These are phyloP conservation scores for Neonectria coccinea DNA, from an alignment of 2,329 filamentous ascomycete genomes.

Conservation along the genomic window DNA sequence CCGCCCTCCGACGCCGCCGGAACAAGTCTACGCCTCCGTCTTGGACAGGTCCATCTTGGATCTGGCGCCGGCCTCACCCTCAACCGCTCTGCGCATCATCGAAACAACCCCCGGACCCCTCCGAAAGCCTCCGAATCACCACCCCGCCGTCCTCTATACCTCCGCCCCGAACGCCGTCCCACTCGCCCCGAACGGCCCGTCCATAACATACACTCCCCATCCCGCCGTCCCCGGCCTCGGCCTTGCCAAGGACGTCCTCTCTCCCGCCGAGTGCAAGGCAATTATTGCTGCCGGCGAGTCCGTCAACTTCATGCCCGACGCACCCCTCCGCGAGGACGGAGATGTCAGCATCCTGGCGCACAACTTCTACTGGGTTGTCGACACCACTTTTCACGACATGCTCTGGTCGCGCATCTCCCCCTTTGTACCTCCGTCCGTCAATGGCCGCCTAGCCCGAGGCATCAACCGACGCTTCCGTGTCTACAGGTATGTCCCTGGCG, in stretches of 20 bases:
- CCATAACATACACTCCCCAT: slow-evolving; percentile 68
- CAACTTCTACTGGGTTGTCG: slow-evolving; percentile 80
- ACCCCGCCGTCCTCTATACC: slow-evolving; percentile 74
- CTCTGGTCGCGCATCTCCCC: slow-evolving; percentile 71
- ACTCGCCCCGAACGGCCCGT: slow-evolving; percentile 57
- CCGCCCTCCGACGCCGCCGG: slow-evolving; percentile 55
- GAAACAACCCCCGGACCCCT: slow-evolving; percentile 70
- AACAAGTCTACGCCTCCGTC: slow-evolving; percentile 67
- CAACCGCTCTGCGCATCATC: slow-evolving; percentile 65
- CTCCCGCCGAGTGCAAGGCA: slow-evolving; percentile 70
- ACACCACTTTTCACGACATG: slow-evolving; percentile 70
- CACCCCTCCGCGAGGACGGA: slow-evolving; percentile 73
- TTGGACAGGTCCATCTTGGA: slow-evolving; percentile 67
- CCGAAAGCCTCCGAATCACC: slow-evolving; percentile 76
- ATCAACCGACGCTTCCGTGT: slow-evolving; percentile 78
- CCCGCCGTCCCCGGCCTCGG: slow-evolving; percentile 72
- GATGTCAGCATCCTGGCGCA: slow-evolving; percentile 75
- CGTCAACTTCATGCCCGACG: slow-evolving; percentile 75
- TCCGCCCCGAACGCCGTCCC: slow-evolving; percentile 68
- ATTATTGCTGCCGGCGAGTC: slow-evolving; percentile 76
- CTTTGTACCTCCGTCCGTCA: slow-evolving; percentile 67
- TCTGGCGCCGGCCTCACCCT: slow-evolving; percentile 51
- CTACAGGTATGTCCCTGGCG: slow-evolving; percentile 78
- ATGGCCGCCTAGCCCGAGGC: slow-evolving; percentile 69
- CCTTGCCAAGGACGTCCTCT: slow-evolving; percentile 70